Evolutionary conservation across 2,329 filamentous ascomycete species (phyloP).

Genomic region (Keithomyces neogunnii): DNA sequence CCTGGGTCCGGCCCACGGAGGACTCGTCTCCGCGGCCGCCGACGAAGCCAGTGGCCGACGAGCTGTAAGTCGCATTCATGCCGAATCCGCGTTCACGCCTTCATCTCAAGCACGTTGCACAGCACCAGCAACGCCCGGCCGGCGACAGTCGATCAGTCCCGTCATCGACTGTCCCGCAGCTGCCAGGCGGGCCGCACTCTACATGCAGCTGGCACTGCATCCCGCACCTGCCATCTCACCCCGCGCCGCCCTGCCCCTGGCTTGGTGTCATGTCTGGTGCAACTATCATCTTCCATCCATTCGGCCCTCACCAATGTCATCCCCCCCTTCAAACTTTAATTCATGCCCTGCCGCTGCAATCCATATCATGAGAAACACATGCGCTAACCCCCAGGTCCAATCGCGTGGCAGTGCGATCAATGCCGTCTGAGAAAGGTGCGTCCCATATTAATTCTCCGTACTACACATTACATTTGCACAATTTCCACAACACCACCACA

Average conservation of each 20-base stretch:
- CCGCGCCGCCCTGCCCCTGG: no score
- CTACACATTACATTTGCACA: no score
- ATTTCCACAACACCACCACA: slow-evolving; percentile 1
- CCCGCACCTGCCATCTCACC: neutral
- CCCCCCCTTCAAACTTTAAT: no score
- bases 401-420: slow-evolving; percentile 32
- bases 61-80: slow-evolving; percentile 24
- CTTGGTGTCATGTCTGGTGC: no score
- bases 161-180: no score
- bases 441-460: neutral
- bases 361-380: neutral
- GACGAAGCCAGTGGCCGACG: slow-evolving; percentile 25
- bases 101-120: neutral
- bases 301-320: no score
- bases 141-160: neutral
- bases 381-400: slow-evolving; percentile 2
- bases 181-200: no score
- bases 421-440: slow-evolving; percentile 33
- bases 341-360: no score
- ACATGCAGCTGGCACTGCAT: neutral
- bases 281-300: no score
- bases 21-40: slow-evolving; percentile 21
- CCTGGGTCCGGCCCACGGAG: slow-evolving; percentile 1
- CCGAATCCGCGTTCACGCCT: slow-evolving; percentile 4
- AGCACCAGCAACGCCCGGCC: neutral